Conservation (phyloP, 1,284 basidiomycete species). For the Crepidotus sp. region DNA sequence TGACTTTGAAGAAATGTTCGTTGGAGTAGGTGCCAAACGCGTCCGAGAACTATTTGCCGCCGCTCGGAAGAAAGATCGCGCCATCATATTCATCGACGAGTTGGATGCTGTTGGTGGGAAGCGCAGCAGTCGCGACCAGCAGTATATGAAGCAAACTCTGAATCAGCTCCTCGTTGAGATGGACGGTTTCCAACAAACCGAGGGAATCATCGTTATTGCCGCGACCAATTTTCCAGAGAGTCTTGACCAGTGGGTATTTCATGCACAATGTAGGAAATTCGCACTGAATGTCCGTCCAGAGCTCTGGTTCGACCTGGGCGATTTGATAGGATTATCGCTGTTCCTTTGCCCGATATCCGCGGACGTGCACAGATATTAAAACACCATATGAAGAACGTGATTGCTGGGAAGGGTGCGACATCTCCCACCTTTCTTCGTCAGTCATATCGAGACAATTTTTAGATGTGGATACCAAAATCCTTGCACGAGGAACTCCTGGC, state of each 20-base stretch:
- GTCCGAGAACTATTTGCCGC: slow-evolving; percentile 94
- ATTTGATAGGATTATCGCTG: slow-evolving; percentile 87
- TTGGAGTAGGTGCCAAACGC: slow-evolving; percentile 92
- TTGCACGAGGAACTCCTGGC: slow-evolving; percentile 86
- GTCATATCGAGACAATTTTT: slow-evolving; percentile 13
- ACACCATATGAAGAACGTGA: slow-evolving; percentile 82
- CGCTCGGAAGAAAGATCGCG: slow-evolving; percentile 91
- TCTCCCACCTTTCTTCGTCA: slow-evolving; percentile 6
- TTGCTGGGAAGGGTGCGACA: slow-evolving; percentile 47
- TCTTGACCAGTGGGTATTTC: slow-evolving; percentile 63
- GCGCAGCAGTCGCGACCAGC: slow-evolving; percentile 80
- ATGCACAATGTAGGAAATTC: slow-evolving; percentile 16
- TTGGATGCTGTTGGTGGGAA: slow-evolving; percentile 91
- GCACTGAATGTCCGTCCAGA: slow-evolving; percentile 30
- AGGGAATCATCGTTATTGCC: slow-evolving; percentile 89
- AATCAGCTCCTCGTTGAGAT: slow-evolving; percentile 94
- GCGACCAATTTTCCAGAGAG: slow-evolving; percentile 95
- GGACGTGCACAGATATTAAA: slow-evolving; percentile 83
- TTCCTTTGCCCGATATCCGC: slow-evolving; percentile 81
- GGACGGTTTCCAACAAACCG: slow-evolving; percentile 87
- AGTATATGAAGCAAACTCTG: slow-evolving; percentile 86
- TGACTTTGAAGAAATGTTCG: slow-evolving; percentile 98
- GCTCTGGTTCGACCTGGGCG: slow-evolving; percentile 90
- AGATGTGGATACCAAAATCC: slow-evolving; percentile 76
- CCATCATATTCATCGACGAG: slow-evolving; percentile 93